Percentiles rank a stretch among this genome's conserved stretches.
Evolutionary conservation across 345 rosid species (phyloP).

Genomic region (Odontarrhena argentea): DNA sequence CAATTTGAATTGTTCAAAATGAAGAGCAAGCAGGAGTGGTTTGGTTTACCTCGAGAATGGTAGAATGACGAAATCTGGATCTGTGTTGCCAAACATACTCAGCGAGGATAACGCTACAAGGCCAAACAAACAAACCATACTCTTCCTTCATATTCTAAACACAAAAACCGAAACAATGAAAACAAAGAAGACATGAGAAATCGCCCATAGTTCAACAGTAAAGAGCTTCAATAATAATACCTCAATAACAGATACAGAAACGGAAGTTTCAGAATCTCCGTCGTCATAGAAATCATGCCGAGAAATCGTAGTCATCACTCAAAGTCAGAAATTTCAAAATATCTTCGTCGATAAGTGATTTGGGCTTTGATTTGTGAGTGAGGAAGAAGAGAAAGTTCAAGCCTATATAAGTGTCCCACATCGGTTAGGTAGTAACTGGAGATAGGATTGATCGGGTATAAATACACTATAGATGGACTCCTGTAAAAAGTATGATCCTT

Average conservation of each 20-base stretch:
- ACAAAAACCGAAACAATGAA: not conserved
- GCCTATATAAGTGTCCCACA: not conserved
- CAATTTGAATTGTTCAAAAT: not conserved
- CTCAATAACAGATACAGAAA: slow-evolving; percentile 74
- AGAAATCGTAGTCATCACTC: slow-evolving; percentile 54
- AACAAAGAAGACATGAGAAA: not conserved
- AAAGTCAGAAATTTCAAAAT: not conserved
- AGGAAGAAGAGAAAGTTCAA: not conserved
- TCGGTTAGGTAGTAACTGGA: not conserved
- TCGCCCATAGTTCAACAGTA: not conserved
- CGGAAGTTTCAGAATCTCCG: slow-evolving; percentile 42
- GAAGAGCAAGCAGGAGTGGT: not conserved
- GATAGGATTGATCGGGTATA: not conserved
- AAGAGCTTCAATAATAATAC: slow-evolving; percentile 34
- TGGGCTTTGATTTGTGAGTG: not conserved
- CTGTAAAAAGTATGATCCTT: not conserved
- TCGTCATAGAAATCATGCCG: slow-evolving; percentile 54
- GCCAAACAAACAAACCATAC: slow-evolving; percentile 89
- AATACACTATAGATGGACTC: not conserved
- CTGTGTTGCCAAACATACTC: slow-evolving; percentile 92
- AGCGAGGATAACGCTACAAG: slow-evolving; percentile 79
- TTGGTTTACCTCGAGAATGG: slow-evolving; percentile 53
- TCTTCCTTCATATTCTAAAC: slow-evolving; percentile 82
- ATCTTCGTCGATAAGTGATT: not conserved
- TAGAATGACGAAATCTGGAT: slow-evolving; percentile 55